phyloP scores from a whole-genome alignment of 495 filamentous ascomycete species.

The Daldinia childiae region DNA sequence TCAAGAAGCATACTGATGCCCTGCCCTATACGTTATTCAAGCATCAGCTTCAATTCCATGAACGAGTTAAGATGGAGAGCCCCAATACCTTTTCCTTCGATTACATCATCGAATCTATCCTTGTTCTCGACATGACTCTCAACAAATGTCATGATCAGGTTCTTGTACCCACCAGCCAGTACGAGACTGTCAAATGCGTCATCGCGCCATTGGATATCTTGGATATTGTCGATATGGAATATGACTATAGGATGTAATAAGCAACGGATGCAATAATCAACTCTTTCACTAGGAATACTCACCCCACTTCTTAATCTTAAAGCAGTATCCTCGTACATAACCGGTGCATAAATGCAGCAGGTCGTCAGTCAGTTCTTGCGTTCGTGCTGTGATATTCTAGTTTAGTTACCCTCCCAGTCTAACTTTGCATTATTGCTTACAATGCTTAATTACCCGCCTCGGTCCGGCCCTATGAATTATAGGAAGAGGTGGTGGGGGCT shows the following conservation, averaged over 20 bases:
- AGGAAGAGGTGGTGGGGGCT: constrained; percentile 1
- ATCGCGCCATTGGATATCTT: constrained; percentile 62
- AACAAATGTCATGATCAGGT: constrained; percentile 64
- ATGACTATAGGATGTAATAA: constrained; percentile 33
- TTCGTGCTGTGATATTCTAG: constrained; percentile 18
- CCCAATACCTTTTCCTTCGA: constrained; percentile 61
- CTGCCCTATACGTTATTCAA: constrained; percentile 31
- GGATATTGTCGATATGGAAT: constrained; percentile 51
- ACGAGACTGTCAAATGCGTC: constrained; percentile 68
- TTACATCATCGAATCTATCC: constrained; percentile 72
- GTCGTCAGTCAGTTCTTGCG: constrained; percentile 51
- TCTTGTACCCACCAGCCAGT: constrained; percentile 61
- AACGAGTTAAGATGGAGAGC: not conserved
- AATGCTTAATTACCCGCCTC: not conserved
- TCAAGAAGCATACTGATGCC: constrained; percentile 67
- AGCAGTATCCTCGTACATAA: constrained; percentile 58
- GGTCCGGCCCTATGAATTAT: not conserved
- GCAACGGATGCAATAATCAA: not conserved
- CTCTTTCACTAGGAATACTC: not conserved
- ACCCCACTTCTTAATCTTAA: constrained; percentile 60
- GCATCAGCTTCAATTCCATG: not conserved
- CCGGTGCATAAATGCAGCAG: constrained; percentile 54
- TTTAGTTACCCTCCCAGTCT: not conserved
- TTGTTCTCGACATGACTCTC: constrained; percentile 55
- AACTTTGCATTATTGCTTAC: not conserved